Percentiles rank a stretch among this genome's conserved stretches.
phyloP scores from a whole-genome alignment of 371 early-diverging fungal species.

The Mortierella sp. region DNA sequence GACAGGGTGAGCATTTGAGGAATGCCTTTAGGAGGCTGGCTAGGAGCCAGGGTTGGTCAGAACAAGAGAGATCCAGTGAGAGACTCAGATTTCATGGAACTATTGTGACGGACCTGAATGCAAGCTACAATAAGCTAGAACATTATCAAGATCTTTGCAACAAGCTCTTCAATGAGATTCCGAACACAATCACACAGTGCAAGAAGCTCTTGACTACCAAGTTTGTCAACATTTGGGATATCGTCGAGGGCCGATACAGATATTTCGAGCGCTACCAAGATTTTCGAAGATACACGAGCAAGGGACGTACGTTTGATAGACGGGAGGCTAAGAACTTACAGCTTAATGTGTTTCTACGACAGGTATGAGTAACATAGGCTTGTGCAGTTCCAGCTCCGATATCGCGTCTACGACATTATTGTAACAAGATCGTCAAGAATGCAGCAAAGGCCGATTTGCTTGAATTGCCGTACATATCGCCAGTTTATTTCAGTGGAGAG shows the following conservation, averaged over 20 bases:
- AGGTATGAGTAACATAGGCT: too few species aligned
- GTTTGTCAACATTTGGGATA: constrained; percentile 35
- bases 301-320: constrained; percentile 12
- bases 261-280: constrained; percentile 12
- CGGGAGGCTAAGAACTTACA: constrained; percentile 1
- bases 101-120: constrained; percentile 10
- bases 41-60: constrained; percentile 1
- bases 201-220: constrained; percentile 14
- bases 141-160: constrained; percentile 16
- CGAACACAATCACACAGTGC: constrained; percentile 21
- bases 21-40: constrained; percentile 26
- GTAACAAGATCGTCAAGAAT: too few species aligned
- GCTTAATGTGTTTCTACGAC: constrained; percentile 21
- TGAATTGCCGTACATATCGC: too few species aligned
- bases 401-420: too few species aligned
- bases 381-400: too few species aligned
- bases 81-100: neutral
- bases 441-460: too few species aligned
- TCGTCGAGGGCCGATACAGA: constrained; percentile 17
- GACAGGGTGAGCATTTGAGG: constrained; percentile 14
- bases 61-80: neutral
- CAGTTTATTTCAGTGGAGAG: too few species aligned
- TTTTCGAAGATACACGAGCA: constrained; percentile 12
- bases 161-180: constrained; percentile 3
- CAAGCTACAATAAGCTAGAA: constrained; percentile 8